Base-by-base conservation (phyloP, 225 moss, liverwort and hornwort species). In the Asterella californica region DNA sequence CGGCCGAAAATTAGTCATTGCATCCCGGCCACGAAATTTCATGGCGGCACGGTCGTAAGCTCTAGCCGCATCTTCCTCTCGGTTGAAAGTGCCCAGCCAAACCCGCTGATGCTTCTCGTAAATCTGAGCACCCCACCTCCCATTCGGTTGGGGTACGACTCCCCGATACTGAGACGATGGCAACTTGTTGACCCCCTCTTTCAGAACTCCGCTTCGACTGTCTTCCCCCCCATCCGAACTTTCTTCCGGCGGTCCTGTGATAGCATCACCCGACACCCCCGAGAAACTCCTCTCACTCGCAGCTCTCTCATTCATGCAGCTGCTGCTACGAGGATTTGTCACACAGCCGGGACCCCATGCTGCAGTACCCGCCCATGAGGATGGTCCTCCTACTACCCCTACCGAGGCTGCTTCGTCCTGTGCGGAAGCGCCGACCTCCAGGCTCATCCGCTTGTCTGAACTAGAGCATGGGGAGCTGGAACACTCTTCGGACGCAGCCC, bases 91-190 rank as follows among this genome's bases (percentile, higher is more conserved):
- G 46, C 99, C 99, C 72, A 99, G 81, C 99, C 99, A 99, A 14
- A 99, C 95, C 22, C 99, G 90, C 67, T 99, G 99, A 72, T 99
- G 99, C 81, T 99, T 99, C 81, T 99, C 99, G 80, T 99, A 99
- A 82, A 99, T 99, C 82, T 99, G 99, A 48, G 95, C 95, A 57
- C 99, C 99, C 99, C 99, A 99, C 70, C 99, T 86, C 75, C 99
- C 99, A 72, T 99, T 99, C 5, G 99, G 95, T 79, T 99, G 99
- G 10, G 99, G 99, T 57, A 99, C 99, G 27, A 99, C 99, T 78
- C 99, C 99, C 30, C 99, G 99, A 77, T 93, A 99, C 53, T 99
- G 99, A 9, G 99, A 99, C 25, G 99, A 99, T 33, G 99, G 92
- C 63, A 95, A 82, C 83, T 93, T 99, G 83, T 90, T 92, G 36